Percentiles rank a stretch among this genome's conserved stretches.
Evolutionary conservation across 1,139 yeast genomes (phyloP).

Genomic region (Nakaseomyces sp.): DNA sequence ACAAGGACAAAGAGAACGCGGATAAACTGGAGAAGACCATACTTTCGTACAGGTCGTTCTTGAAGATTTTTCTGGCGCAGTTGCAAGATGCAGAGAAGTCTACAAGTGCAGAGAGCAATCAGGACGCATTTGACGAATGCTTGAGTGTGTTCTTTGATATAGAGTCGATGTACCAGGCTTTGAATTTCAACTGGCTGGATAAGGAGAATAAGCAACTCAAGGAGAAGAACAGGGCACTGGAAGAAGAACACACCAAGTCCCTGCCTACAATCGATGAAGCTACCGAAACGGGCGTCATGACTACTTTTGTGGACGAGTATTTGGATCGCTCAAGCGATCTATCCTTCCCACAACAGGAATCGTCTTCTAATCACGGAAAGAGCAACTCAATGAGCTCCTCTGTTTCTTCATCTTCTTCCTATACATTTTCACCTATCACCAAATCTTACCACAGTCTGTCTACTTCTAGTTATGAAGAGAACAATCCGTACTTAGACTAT

Average conservation of each 20-base stretch:
- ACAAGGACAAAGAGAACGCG: slow-evolving; percentile 8
- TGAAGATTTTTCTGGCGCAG: slow-evolving; percentile 30
- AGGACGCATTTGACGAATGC: slow-evolving; percentile 30
- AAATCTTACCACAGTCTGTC: slow-evolving; percentile 5
- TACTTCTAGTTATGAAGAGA: background rate
- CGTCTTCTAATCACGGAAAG: slow-evolving; percentile 3
- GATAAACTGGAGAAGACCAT: slow-evolving; percentile 13
- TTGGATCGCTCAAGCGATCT: slow-evolving; percentile 6
- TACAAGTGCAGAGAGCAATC: slow-evolving; percentile 22
- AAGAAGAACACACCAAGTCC: slow-evolving; percentile 7
- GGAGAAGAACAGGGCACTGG: slow-evolving; percentile 15
- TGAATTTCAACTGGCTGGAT: slow-evolving; percentile 30
- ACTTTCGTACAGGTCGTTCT: slow-evolving; percentile 24
- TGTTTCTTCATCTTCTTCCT: slow-evolving; percentile 5
- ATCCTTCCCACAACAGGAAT: background rate
- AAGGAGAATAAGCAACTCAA: slow-evolving; percentile 22
- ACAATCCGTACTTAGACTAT: background rate
- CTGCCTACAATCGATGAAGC: slow-evolving; percentile 9
- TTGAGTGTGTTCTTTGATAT: slow-evolving; percentile 31
- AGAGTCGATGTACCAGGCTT: slow-evolving; percentile 33
- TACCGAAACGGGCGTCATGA: slow-evolving; percentile 12
- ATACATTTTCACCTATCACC: slow-evolving; percentile 4
- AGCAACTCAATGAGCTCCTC: slow-evolving; percentile 1
- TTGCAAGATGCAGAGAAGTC: slow-evolving; percentile 26
- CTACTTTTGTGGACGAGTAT: slow-evolving; percentile 12